Evolutionary conservation across 192 early-diverging fungal genomes (phyloP), one percentile per base, ranked within the genome.

Genomic region (Cetraspora pellucida): DNA sequence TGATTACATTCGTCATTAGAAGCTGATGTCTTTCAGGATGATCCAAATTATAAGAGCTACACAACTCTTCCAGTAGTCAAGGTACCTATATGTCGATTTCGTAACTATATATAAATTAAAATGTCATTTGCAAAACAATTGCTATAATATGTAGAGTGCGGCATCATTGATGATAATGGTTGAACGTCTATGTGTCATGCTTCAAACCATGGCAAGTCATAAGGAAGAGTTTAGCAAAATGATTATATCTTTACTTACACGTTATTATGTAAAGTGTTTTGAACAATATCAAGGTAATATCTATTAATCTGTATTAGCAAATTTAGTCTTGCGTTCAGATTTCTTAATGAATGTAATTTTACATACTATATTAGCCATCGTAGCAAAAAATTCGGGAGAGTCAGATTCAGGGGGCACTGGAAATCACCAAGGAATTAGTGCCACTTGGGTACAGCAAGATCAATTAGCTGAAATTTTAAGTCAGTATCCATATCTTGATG

Each of bases 191-290:
- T 90, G 89, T 68, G 74, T 87, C 17, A 88, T 88, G 27, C 77
- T 93, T 57, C 83, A 82, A 49, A 57, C 71, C 1, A 90, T 95
- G 80, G 90, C 93, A 44, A 89, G 90, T 27, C 90, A 93, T 77
- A 84, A 86, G 31, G 84, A 87, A 10, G 92, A 95, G 82, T 91
- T 88, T 73, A 79, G 93, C 57, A 77, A 81, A 27, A 90, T 93
- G 84, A 88, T 93, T 58, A 91, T 94, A 68, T 81, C 85, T 28
- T 79, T 93, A 5, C 58, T 93, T 8, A 78, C 85, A 43, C 88
- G 87, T 72, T 94, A 88, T 73, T 89, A 88, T 67, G 93, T 94
- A 71, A 92, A 91, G 78, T 92, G 90, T 59, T 80, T 83, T 82
- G 78, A 84, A 74, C 77, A 86, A 82, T 87, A 85, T 72, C 80